Evolutionary conservation across 768 basidiomycete genomes (phyloP), one percentile per base, ranked within the genome.

Genomic region (Calvatia gigantea): DNA sequence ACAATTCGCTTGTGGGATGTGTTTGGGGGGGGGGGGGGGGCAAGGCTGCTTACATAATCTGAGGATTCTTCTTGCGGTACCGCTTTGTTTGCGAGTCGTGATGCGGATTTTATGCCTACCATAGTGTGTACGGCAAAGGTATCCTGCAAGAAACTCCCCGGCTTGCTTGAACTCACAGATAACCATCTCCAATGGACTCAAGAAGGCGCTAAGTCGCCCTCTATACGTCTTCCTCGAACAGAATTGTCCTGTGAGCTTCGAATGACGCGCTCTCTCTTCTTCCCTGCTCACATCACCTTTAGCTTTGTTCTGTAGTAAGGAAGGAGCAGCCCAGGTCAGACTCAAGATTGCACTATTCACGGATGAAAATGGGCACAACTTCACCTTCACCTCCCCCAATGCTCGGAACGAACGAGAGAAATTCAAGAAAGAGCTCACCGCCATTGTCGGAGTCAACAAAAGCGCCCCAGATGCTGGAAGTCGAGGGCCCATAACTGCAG

Each of bases 271-370:
- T 25, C 37, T 57, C 41, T 44, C 58, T 17, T 55, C 33, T 61
- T 52, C 11, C 29, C 28, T 37, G 52, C 35, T 58, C 44, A 49
- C 38, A 54, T 51, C 47, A 47, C 51, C 50, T 46, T 59, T 66
- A 90, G 90, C 89, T 15, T 77, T 94, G 32, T 93, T 92, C 65
- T 91, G 87, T 63, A 91, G 89, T 67, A 94, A 94, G 64, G 86
- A 88, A 63, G 87, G 87, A 51, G 85, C 89, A 4, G 71, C 88
- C 0, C 89, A 92, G 67, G 88, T 91, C 62, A 79, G 84, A 45
- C 75, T 94, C 45, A 93, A 93, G 64, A 72, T 95, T 31, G 84
- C 81, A 1, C 75, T 92, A 29, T 69, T 82, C 50, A 77, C 75
- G 45, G 84, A 91, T 66, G 87, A 89, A 54, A 77, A 77, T 11